phyloP scores from a whole-genome alignment of 768 basidiomycete species.

The Xerocomellus chrysenteron region DNA sequence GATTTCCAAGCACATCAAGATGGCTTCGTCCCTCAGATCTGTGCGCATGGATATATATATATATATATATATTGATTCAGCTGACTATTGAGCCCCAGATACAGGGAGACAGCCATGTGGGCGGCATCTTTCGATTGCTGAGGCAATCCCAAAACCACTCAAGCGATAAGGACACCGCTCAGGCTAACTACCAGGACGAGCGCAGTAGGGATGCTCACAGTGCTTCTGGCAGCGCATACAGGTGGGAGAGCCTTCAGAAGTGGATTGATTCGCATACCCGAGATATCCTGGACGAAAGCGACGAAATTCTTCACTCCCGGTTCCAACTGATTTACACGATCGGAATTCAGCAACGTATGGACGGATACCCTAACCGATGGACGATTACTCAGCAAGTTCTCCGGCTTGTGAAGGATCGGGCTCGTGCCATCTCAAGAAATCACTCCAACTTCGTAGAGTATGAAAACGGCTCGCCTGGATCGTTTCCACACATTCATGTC shows the following conservation, averaged over 20 bases:
- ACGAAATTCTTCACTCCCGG: slow-evolving; percentile 25
- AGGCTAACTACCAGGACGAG: no score
- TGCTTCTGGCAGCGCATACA: neutral
- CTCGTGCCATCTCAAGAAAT: neutral
- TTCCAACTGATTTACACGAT: slow-evolving; percentile 20
- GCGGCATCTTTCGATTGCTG: neutral
- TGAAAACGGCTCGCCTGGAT: neutral
- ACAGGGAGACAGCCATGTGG: neutral
- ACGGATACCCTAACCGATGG: slow-evolving; percentile 32
- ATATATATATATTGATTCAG: no score
- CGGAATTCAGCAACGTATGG: slow-evolving; percentile 19
- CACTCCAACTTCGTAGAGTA: neutral
- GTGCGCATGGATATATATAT: neutral
- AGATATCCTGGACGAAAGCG: slow-evolving; percentile 24
- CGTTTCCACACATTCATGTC: slow-evolving; percentile 10
- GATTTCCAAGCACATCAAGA: neutral
- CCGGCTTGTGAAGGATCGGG: slow-evolving; percentile 5
- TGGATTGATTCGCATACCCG: slow-evolving; percentile 13
- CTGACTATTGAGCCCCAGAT: neutral
- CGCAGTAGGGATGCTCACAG: no score
- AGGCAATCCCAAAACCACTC: no score
- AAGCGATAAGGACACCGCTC: no score
- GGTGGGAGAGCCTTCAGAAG: slow-evolving; percentile 12
- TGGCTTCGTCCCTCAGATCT: neutral
- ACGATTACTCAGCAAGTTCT: slow-evolving; percentile 28